These are phyloP conservation scores for Russula vinacea DNA, from an alignment of 768 basidiomycete species.

Conservation along the genomic window DNA sequence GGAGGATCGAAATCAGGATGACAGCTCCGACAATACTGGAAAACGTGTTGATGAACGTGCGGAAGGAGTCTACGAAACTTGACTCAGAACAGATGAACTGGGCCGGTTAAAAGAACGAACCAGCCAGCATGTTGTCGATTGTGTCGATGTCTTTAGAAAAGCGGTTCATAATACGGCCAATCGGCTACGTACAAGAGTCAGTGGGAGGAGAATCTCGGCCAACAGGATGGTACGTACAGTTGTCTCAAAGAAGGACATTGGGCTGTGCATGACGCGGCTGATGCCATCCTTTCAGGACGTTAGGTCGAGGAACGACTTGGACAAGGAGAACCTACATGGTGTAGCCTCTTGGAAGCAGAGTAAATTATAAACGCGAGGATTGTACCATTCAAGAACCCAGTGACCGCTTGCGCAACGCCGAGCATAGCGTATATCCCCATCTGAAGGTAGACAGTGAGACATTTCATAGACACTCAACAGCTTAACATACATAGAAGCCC, in stretches of 20 bases:
- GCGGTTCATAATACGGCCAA: conserved; percentile 87
- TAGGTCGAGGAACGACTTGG: background rate
- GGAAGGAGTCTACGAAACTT: conserved; percentile 53
- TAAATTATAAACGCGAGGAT: conserved; percentile 66
- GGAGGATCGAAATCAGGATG: conserved; percentile 70
- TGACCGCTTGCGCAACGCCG: conserved; percentile 66
- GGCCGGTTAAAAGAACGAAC: conserved; percentile 34
- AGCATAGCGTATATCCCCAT: conserved; percentile 80
- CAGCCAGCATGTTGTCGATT: conserved; percentile 68
- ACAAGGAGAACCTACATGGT: conserved; percentile 43
- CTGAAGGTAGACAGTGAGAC: conserved; percentile 38
- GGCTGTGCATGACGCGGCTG: conserved; percentile 71
- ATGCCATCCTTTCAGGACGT: conserved; percentile 49
- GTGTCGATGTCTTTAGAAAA: conserved; percentile 88
- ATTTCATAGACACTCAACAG: background rate
- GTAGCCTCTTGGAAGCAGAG: conserved; percentile 69
- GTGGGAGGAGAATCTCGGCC: conserved; percentile 17
- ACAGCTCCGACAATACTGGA: conserved; percentile 70
- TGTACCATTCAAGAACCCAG: conserved; percentile 65
- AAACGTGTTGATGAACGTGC: conserved; percentile 65
- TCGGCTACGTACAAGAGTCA: conserved; percentile 46
- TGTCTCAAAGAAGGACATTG: conserved; percentile 89
- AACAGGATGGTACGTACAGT: conserved; percentile 45
- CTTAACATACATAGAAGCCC: conserved; percentile 66
- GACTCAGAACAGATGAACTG: conserved; percentile 13